Conservation (phyloP, 495 filamentous ascomycete genomes). For the Friedmanniomyces simplex region DNA sequence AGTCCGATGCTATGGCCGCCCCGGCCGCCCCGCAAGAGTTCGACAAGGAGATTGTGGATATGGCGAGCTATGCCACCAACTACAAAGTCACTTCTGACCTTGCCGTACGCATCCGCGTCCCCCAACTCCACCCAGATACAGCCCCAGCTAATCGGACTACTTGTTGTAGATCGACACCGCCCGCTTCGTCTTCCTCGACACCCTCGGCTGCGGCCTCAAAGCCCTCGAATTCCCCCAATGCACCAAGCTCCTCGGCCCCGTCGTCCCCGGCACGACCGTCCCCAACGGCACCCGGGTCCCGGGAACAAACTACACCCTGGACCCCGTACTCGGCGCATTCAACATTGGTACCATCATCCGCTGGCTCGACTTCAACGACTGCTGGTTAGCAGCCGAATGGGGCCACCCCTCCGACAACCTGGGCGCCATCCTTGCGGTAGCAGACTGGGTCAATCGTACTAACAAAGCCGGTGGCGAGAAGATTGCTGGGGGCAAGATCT, state of each 20-base stretch:
- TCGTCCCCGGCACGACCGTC: conserved; percentile 82
- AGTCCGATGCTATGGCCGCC: conserved; percentile 27
- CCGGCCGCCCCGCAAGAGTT: conserved; percentile 48
- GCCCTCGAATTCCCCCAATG: conserved; percentile 94
- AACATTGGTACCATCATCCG: conserved; percentile 98
- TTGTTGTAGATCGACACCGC: conserved; percentile 92
- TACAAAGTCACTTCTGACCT: conserved; percentile 84
- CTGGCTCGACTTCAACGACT: conserved; percentile 99
- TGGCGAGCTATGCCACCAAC: conserved; percentile 87
- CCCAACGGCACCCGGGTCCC: conserved; percentile 88
- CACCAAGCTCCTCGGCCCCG: conserved; percentile 85
- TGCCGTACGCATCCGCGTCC: conserved; percentile 45
- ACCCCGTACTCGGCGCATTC: conserved; percentile 92
- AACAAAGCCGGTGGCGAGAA: conserved; percentile 78
- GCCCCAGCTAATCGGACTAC: too few relatives aligned
- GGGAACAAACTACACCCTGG: conserved; percentile 86
- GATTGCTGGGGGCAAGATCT: conserved; percentile 71
- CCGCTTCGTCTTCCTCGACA: conserved; percentile 59
- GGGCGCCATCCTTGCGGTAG: conserved; percentile 88
- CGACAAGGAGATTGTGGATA: conserved; percentile 87
- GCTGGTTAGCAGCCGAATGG: conserved; percentile 98
- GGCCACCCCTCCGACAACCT: conserved; percentile 96
- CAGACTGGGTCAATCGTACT: conserved; percentile 94
- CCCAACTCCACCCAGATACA: not conserved
- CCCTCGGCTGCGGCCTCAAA: conserved; percentile 90